These are phyloP conservation scores for Botrytis byssoidea DNA, from an alignment of 2,329 filamentous ascomycete species.

Conservation along the genomic window DNA sequence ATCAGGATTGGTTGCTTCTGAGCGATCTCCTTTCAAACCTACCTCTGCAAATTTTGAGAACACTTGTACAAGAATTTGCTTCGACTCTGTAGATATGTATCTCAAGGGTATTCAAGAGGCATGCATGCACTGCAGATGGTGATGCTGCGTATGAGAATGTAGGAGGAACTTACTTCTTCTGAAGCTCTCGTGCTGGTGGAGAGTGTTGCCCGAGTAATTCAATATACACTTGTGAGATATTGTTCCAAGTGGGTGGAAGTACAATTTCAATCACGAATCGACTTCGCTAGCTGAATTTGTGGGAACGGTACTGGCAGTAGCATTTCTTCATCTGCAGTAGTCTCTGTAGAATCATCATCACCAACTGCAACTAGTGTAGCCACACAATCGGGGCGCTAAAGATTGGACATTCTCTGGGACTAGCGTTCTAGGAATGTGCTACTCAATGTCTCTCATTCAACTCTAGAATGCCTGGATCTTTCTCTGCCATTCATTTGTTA, in stretches of 20 bases:
- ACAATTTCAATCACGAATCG: background rate
- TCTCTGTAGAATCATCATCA: background rate
- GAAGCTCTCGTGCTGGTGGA: constrained; percentile 30
- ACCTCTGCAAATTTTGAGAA: constrained; percentile 31
- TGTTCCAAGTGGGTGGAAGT: constrained; percentile 24
- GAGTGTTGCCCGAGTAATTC: constrained; percentile 21
- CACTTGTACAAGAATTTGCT: constrained; percentile 36
- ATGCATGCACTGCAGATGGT: constrained; percentile 34
- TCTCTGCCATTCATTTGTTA: background rate
- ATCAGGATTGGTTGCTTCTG: constrained; percentile 36
- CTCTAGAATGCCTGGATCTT: background rate
- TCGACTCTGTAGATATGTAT: constrained; percentile 33
- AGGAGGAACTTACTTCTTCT: constrained; percentile 22
- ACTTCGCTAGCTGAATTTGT: background rate
- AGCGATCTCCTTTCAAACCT: constrained; percentile 36
- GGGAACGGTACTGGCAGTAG: background rate
- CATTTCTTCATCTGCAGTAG: background rate
- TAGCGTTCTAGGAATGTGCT: background rate
- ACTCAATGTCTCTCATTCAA: background rate
- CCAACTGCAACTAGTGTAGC: background rate
- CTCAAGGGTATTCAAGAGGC: constrained; percentile 33
- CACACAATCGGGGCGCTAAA: background rate
- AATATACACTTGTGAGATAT: constrained; percentile 9
- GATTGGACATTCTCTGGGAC: background rate
- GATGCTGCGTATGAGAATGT: constrained; percentile 33